Percentiles rank a stretch among this genome's conserved stretches.
Conservation (phyloP, 176 grass and related monocot species). For the Paspalum vaginatum region DNA sequence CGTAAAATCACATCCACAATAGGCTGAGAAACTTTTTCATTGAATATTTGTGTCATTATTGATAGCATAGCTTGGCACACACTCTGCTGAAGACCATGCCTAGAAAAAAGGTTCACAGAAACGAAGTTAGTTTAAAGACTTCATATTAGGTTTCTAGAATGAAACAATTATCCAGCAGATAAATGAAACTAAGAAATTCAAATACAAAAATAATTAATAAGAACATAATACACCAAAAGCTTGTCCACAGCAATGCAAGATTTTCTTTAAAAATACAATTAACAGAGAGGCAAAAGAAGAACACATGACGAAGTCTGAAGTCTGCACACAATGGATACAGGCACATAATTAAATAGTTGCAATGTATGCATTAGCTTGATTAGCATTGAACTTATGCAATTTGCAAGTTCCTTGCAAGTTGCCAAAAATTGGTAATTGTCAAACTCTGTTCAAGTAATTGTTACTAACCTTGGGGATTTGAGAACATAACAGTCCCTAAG, state of each 20-base stretch:
- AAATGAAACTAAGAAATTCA: neutral
- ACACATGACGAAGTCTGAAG: neutral
- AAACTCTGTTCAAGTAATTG: neutral
- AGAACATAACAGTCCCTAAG: too few species aligned
- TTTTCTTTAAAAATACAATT: conserved; percentile 6
- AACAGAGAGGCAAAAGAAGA: conserved; percentile 3
- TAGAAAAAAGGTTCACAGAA: conserved; percentile 42
- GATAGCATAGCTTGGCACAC: conserved; percentile 77
- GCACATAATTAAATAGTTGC: neutral
- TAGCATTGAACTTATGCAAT: neutral
- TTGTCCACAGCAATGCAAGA: neutral
- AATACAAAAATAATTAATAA: neutral
- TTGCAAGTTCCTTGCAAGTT: neutral
- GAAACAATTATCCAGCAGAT: neutral
- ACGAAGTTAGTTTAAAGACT: conserved; percentile 16
- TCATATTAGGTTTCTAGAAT: conserved; percentile 6
- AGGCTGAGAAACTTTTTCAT: conserved; percentile 83
- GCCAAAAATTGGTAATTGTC: neutral
- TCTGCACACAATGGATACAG: neutral
- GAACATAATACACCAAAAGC: neutral
- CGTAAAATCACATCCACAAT: conserved; percentile 76
- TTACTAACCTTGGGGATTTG: too few species aligned
- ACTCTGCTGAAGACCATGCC: conserved; percentile 78
- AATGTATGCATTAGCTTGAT: neutral
- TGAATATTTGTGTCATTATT: conserved; percentile 76